These are phyloP conservation scores for Amanita jacksonii DNA, from an alignment of 768 basidiomycete genomes.

Conservation along the genomic window DNA sequence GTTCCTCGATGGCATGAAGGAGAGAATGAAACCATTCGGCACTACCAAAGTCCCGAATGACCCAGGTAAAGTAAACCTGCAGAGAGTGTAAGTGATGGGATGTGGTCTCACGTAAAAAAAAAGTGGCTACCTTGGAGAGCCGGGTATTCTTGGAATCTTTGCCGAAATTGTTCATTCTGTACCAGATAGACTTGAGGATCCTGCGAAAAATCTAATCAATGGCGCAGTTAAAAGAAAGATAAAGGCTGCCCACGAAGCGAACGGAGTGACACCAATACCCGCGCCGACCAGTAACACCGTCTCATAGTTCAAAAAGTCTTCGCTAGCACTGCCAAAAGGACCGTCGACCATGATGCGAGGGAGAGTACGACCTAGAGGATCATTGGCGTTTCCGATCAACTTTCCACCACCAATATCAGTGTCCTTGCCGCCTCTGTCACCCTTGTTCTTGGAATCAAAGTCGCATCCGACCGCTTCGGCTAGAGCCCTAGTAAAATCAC, in stretches of 20 bases:
- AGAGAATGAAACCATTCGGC: constrained; percentile 95
- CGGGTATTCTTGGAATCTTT: constrained; percentile 66
- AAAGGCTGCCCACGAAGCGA: constrained; percentile 66
- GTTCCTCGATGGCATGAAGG: constrained; percentile 86
- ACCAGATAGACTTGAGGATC: constrained; percentile 89
- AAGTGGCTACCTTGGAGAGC: constrained; percentile 57
- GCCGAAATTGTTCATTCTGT: constrained; percentile 81
- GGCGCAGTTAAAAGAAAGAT: not conserved
- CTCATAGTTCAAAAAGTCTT: constrained; percentile 88
- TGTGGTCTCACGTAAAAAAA: not conserved
- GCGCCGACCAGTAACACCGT: constrained; percentile 84
- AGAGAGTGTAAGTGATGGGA: not conserved
- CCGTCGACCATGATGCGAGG: constrained; percentile 96
- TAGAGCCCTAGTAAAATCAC: constrained; percentile 82
- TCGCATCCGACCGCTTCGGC: constrained; percentile 80
- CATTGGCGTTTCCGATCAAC: constrained; percentile 45
- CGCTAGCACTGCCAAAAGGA: constrained; percentile 87
- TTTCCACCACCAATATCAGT: constrained; percentile 44
- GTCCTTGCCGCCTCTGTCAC: constrained; percentile 36
- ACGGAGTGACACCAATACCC: constrained; percentile 95
- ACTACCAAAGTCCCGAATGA: constrained; percentile 16
- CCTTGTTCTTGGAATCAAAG: constrained; percentile 49
- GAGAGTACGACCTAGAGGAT: constrained; percentile 60
- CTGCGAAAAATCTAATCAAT: constrained; percentile 23
- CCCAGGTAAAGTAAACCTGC: constrained; percentile 82